Evolutionary conservation across 495 filamentous ascomycete genomes (phyloP).

Genomic region (Bacidia gigantensis): DNA sequence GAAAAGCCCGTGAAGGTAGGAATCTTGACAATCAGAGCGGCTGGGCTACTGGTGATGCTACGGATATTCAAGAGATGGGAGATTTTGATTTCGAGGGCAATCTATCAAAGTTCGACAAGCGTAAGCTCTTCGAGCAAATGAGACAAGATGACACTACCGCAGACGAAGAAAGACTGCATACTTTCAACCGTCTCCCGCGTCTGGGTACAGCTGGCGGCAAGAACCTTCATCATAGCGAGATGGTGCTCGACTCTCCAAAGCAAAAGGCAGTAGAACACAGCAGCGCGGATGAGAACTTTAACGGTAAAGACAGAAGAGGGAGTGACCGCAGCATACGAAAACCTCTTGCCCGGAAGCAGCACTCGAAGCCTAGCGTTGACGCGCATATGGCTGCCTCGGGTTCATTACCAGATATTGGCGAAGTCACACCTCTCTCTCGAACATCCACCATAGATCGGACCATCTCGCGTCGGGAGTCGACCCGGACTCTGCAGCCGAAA

Average conservation of each 20-base stretch:
- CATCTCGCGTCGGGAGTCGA: not conserved
- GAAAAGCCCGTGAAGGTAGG: slow-evolving; percentile 32
- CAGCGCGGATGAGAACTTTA: slow-evolving; percentile 55
- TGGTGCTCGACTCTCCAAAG: slow-evolving; percentile 59
- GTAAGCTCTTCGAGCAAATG: slow-evolving; percentile 74
- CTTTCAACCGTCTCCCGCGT: slow-evolving; percentile 65
- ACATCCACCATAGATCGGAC: not conserved
- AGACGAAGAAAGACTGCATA: slow-evolving; percentile 77
- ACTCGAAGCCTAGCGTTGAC: slow-evolving; percentile 49
- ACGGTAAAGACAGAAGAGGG: slow-evolving; percentile 43
- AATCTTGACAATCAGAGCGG: slow-evolving; percentile 56
- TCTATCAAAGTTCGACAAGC: slow-evolving; percentile 88
- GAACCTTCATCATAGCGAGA: slow-evolving; percentile 84
- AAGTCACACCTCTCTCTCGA: not conserved
- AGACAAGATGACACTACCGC: slow-evolving; percentile 74
- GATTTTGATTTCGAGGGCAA: slow-evolving; percentile 88
- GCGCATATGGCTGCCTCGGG: slow-evolving; percentile 16
- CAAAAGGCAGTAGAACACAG: slow-evolving; percentile 34
- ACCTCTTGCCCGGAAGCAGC: slow-evolving; percentile 34
- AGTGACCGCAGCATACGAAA: slow-evolving; percentile 40
- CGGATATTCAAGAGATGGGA: slow-evolving; percentile 86
- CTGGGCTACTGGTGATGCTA: slow-evolving; percentile 93
- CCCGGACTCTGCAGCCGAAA: slow-evolving; percentile 8
- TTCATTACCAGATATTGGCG: not conserved
- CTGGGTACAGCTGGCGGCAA: slow-evolving; percentile 72